Evolutionary conservation across 2,329 filamentous ascomycete genomes (phyloP).

Genomic region (Zopfia rhizophila): DNA sequence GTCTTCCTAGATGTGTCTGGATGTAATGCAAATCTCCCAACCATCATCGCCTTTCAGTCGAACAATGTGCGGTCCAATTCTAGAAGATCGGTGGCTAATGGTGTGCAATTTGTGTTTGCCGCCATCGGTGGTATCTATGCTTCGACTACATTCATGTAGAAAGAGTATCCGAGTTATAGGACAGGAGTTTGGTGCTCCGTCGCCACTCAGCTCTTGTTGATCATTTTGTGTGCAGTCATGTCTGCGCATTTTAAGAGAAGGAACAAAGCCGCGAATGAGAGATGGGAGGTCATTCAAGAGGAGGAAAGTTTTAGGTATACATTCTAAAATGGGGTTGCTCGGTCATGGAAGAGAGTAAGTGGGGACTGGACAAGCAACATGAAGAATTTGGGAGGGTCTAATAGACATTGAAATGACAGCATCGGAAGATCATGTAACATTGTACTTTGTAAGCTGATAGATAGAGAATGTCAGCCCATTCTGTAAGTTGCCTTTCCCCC

Average conservation of each 20-base stretch:
- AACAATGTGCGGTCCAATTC: slow-evolving; percentile 49
- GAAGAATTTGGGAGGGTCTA: too few relatives aligned
- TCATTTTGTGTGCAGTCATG: slow-evolving; percentile 26
- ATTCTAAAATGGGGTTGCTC: too few relatives aligned
- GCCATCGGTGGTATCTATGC: slow-evolving; percentile 45
- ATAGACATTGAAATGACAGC: too few relatives aligned
- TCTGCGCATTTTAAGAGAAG: slow-evolving; percentile 26
- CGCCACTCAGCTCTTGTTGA: slow-evolving; percentile 32
- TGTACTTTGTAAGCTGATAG: too few relatives aligned
- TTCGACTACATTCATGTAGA: slow-evolving; percentile 44
- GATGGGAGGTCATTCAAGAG: too few relatives aligned
- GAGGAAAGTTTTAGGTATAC: too few relatives aligned
- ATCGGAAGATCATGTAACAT: too few relatives aligned
- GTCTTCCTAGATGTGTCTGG: slow-evolving; percentile 45
- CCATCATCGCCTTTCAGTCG: slow-evolving; percentile 39
- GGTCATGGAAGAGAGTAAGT: too few relatives aligned
- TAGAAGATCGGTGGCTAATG: slow-evolving; percentile 39
- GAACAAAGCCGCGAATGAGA: slow-evolving; percentile 23
- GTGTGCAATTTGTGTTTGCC: slow-evolving; percentile 45
- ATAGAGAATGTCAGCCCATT: too few relatives aligned
- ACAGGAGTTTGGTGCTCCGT: slow-evolving; percentile 41
- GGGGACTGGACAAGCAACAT: too few relatives aligned
- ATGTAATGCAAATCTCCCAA: slow-evolving; percentile 42
- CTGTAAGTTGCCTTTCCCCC: too few relatives aligned
- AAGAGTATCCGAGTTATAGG: slow-evolving; percentile 39